Evolutionary conservation across 1,139 yeast species (phyloP).

Genomic region (Protomyces arabidopsidicola): DNA sequence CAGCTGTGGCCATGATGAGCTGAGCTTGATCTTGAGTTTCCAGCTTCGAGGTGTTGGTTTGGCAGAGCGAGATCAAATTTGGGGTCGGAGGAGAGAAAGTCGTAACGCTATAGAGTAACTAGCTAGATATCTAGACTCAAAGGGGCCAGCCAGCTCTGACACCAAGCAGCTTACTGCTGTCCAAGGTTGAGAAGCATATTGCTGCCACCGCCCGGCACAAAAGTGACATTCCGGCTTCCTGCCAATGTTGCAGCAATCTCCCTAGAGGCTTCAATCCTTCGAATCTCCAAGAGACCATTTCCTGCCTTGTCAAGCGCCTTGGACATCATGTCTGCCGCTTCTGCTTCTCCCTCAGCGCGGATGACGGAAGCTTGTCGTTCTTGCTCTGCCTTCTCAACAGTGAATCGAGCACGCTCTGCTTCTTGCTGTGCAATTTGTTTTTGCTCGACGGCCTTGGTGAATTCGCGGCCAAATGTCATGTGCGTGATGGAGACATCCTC

Average conservation of each 20-base stretch:
- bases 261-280: conserved; percentile 94
- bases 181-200: conserved; percentile 25
- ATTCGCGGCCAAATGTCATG: conserved; percentile 94
- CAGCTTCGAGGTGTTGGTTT: no score
- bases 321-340: conserved; percentile 92
- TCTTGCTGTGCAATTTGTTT: conserved; percentile 99
- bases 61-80: no score
- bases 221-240: conserved; percentile 79
- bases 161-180: not conserved
- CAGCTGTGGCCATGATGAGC: not conserved
- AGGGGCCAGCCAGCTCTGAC: no score
- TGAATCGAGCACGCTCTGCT: conserved; percentile 91
- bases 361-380: conserved; percentile 92
- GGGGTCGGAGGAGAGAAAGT: no score
- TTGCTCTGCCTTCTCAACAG: conserved; percentile 96
- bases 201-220: conserved; percentile 54
- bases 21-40: no score
- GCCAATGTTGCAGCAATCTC: conserved; percentile 90
- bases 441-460: conserved; percentile 97
- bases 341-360: conserved; percentile 99
- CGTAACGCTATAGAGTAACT: no score
- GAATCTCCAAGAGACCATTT: conserved; percentile 87
- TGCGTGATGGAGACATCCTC: conserved; percentile 98
- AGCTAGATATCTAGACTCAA: no score
- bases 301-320: conserved; percentile 92